These are phyloP conservation scores for Eutypa lata DNA, from an alignment of 2,329 filamentous ascomycete genomes.

Conservation along the genomic window DNA sequence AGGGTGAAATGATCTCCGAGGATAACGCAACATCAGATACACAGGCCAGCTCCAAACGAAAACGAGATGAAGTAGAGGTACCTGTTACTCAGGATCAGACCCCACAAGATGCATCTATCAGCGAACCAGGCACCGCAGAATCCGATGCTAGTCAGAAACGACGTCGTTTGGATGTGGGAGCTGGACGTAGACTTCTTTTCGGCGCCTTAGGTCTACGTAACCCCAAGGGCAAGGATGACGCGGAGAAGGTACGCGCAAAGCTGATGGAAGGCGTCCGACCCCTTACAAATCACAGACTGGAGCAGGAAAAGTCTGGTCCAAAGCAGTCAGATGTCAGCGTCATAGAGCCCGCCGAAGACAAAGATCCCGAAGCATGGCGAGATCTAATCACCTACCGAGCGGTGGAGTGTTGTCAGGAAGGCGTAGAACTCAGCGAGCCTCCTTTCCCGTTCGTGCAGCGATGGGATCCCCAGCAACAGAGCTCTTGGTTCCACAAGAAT, in stretches of 20 bases:
- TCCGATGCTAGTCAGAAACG: constrained; percentile 25
- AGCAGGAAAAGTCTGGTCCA: constrained; percentile 13
- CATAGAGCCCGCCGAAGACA: constrained; percentile 33
- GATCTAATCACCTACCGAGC: constrained; percentile 71
- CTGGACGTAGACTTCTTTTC: constrained; percentile 67
- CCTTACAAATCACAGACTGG: constrained; percentile 32
- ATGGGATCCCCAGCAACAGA: constrained; percentile 76
- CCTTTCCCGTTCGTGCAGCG: constrained; percentile 88
- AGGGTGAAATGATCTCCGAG: constrained; percentile 5
- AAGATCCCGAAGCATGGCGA: constrained; percentile 66
- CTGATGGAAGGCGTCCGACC: constrained; percentile 54
- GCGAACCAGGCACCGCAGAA: constrained; percentile 7
- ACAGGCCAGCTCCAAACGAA: constrained; percentile 18
- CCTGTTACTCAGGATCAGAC: constrained; percentile 1
- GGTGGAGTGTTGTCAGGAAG: constrained; percentile 78
- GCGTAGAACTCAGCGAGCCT: constrained; percentile 66
- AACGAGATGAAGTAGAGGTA: constrained; percentile 11
- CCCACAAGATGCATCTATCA: constrained; percentile 2
- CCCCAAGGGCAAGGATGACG: constrained; percentile 67
- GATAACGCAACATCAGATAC: constrained; percentile 3
- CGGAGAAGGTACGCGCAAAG: constrained; percentile 57
- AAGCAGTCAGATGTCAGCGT: constrained; percentile 17
- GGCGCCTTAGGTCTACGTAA: constrained; percentile 67
- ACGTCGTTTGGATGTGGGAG: constrained; percentile 47
- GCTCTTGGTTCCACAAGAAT: constrained; percentile 35